Percentiles rank a stretch among this genome's conserved stretches.
These are phyloP conservation scores for Mortierella sp. DNA, from an alignment of 371 early-diverging fungal species.

Conservation along the genomic window DNA sequence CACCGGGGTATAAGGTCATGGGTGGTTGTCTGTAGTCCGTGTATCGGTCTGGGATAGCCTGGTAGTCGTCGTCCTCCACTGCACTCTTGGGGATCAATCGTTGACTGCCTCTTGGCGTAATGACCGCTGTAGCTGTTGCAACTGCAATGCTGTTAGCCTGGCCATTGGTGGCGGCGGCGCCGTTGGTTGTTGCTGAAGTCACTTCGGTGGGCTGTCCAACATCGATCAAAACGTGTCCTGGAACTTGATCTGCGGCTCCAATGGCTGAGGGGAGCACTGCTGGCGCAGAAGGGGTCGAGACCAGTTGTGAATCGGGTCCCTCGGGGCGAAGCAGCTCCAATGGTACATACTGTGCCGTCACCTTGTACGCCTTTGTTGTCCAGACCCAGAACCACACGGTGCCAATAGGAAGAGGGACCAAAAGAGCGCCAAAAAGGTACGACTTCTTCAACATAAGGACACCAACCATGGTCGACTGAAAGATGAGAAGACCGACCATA, in stretches of 20 bases:
- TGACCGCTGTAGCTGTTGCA: constrained; percentile 24
- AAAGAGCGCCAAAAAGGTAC: constrained; percentile 61
- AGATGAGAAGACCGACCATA: constrained; percentile 83
- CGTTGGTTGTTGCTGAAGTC: background rate
- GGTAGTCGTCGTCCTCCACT: constrained; percentile 81
- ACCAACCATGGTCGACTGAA: constrained; percentile 90
- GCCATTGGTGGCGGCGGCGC: background rate
- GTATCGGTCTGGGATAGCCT: constrained; percentile 60
- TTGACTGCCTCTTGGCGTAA: constrained; percentile 37
- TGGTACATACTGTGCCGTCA: constrained; percentile 65
- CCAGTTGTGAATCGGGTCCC: constrained; percentile 2
- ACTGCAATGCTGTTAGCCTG: constrained; percentile 57
- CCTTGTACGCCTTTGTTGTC: constrained; percentile 69
- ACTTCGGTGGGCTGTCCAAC: background rate
- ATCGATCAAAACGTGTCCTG: constrained; percentile 28
- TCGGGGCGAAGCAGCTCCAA: constrained; percentile 49
- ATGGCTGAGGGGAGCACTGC: background rate
- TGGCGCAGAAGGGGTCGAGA: background rate
- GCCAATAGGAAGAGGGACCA: constrained; percentile 64
- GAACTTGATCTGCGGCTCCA: constrained; percentile 22
- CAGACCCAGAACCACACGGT: constrained; percentile 70
- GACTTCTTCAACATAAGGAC: constrained; percentile 73
- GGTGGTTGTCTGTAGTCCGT: constrained; percentile 54
- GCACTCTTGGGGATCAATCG: constrained; percentile 36
- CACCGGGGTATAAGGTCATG: constrained; percentile 80